Conservation (phyloP, 2,329 filamentous ascomycete genomes). For the Alternaria panax region DNA sequence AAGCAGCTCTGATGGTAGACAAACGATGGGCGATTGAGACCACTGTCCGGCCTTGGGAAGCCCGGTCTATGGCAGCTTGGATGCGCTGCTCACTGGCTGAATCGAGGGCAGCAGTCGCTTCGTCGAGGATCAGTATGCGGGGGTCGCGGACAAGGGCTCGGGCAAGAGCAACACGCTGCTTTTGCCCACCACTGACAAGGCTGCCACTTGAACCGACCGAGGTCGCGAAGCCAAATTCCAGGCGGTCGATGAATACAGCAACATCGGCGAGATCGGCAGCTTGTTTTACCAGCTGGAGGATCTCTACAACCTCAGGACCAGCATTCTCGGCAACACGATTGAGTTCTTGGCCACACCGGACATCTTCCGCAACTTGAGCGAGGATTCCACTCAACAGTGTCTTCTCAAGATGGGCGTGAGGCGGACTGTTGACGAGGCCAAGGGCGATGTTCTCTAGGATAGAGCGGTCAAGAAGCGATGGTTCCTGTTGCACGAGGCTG, state of each 20-base stretch:
- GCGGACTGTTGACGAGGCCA: constrained; percentile 56
- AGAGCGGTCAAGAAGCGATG: constrained; percentile 59
- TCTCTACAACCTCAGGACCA: constrained; percentile 48
- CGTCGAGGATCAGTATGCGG: constrained; percentile 66
- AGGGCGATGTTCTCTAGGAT: constrained; percentile 63
- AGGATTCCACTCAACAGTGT: constrained; percentile 60
- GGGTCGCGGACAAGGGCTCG: constrained; percentile 64
- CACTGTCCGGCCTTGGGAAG: constrained; percentile 45
- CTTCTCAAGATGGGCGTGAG: constrained; percentile 52
- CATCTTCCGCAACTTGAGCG: constrained; percentile 59
- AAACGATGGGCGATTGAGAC: constrained; percentile 51
- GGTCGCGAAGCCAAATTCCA: constrained; percentile 59
- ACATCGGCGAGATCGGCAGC: constrained; percentile 68
- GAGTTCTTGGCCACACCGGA: constrained; percentile 61
- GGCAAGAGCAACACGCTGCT: constrained; percentile 67
- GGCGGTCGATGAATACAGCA: constrained; percentile 60
- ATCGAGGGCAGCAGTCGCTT: constrained; percentile 68
- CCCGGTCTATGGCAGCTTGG: constrained; percentile 51
- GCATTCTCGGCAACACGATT: constrained; percentile 25
- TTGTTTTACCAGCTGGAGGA: constrained; percentile 58
- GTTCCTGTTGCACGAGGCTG: constrained; percentile 60
- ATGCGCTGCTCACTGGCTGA: constrained; percentile 65
- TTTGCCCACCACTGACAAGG: constrained; percentile 65
- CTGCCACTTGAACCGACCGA: constrained; percentile 63
- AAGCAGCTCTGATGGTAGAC: constrained; percentile 47